Evolutionary conservation across 2,329 filamentous ascomycete genomes (phyloP).

Genomic region (Fusarium torreyae): DNA sequence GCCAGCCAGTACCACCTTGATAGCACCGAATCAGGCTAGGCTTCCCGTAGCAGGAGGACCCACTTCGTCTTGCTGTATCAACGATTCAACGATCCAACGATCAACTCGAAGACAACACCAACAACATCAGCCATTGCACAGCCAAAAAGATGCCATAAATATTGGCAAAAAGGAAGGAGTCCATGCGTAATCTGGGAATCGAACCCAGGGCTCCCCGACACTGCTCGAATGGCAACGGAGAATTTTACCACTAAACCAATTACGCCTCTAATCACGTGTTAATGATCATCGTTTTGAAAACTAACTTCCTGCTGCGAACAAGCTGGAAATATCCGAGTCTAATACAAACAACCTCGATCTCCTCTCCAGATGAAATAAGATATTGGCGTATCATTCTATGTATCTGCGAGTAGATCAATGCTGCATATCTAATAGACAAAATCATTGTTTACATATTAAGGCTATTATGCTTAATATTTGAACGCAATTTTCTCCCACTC

Average conservation of each 20-base stretch:
- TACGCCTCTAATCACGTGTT: background rate
- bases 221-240: constrained; percentile 28
- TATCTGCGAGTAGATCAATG: too few species aligned
- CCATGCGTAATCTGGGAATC: constrained; percentile 27
- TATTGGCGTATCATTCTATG: too few species aligned
- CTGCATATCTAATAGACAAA: too few species aligned
- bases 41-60: background rate
- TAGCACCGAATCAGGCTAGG: background rate
- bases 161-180: background rate
- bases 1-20: constrained; percentile 24
- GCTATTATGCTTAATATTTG: too few species aligned
- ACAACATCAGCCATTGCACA: background rate
- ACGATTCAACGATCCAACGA: background rate
- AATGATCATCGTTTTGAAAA: too few species aligned
- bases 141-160: background rate
- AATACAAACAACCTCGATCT: too few species aligned
- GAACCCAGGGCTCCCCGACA: constrained; percentile 26
- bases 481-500: too few species aligned
- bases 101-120: background rate
- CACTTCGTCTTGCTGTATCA: background rate
- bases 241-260: constrained; percentile 10
- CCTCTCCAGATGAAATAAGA: too few species aligned
- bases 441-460: too few species aligned
- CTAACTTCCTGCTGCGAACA: background rate
- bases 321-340: too few species aligned